Evolutionary conservation across 495 filamentous ascomycete species (phyloP).

Genomic region (Astrothelium macrocarpum): DNA sequence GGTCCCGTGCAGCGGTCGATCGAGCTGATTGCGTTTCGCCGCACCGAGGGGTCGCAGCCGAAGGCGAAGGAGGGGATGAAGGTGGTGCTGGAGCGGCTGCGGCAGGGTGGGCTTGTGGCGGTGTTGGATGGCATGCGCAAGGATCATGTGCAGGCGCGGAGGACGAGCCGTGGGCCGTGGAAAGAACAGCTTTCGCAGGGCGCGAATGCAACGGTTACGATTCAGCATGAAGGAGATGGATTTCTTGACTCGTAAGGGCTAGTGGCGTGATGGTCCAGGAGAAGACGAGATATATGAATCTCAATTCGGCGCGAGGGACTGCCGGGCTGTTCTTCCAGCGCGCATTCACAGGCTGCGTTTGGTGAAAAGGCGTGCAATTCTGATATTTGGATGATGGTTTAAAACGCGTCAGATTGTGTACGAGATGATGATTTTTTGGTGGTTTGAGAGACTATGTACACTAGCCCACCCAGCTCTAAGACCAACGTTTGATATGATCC

Average conservation of each 20-base stretch:
- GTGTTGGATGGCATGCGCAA: slow-evolving; percentile 76
- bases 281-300: not conserved
- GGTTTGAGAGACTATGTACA: not conserved
- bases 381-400: not conserved
- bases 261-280: not conserved
- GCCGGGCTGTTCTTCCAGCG: not conserved
- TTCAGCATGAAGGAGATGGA: slow-evolving; percentile 1
- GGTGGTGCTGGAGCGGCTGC: slow-evolving; percentile 77
- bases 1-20: slow-evolving; percentile 78
- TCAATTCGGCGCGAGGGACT: not conserved
- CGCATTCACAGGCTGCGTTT: not conserved
- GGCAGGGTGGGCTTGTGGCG: slow-evolving; percentile 71
- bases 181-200: slow-evolving; percentile 1
- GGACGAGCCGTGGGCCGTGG: not conserved
- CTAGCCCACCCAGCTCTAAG: not conserved
- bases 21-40: slow-evolving; percentile 74
- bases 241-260: not conserved
- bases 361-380: not conserved
- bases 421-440: not conserved
- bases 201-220: not conserved
- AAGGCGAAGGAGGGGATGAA: slow-evolving; percentile 94
- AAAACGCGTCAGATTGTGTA: not conserved
- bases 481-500: not conserved
- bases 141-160: slow-evolving; percentile 34
- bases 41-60: slow-evolving; percentile 70